Evolutionary conservation across 495 filamentous ascomycete genomes (phyloP), one percentile per base, ranked within the genome.

Genomic region (Hypoxylon cercidicola): DNA sequence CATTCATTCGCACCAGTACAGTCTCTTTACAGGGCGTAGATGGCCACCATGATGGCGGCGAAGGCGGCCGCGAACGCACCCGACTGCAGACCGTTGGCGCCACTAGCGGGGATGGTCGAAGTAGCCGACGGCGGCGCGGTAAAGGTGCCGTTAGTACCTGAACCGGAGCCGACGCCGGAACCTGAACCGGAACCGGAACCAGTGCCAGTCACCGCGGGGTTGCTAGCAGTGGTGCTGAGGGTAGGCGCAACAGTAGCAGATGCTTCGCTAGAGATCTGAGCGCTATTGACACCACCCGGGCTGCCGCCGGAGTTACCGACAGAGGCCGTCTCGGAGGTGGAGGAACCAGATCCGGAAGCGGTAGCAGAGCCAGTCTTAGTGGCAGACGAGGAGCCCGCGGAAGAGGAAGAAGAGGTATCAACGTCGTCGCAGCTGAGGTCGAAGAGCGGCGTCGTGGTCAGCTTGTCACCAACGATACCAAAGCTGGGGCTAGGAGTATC

Each of bases 401-500:
- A 71, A 32, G 53, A 54, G 16, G 69, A 74, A 0, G 57, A 66
- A 9, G 41, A 47, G 25, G 55, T 46, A 15, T 47, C 55, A 37
- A 49, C 44, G 34, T 44, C 59, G 35, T 71, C 53, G 66, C 88
- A 92, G 49, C 78, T 82, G 47, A 92, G 79, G 69, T 90, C 82
- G 75, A 82, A 92, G 15, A 89, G 74, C 30, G 88, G 87, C 4
- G 72, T 88, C 51, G 80, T 85, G 58, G 72, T 73, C 30, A 81
- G 60, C 25, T 63, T 46, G 73, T 65, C 74, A 18, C 78, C 80
- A 43, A 79, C 63, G 50, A 85, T 66, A 51, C 91, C 91, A 74
- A 95, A 94, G 79, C 85, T 89, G 55, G 89, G 88, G 78, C 74
- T 85, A 11, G 88, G 83, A 9, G 78, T 81, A 11, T 72, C 77